phyloP scores from a whole-genome alignment of 129 eudicot species.

The Arctium lappa region DNA sequence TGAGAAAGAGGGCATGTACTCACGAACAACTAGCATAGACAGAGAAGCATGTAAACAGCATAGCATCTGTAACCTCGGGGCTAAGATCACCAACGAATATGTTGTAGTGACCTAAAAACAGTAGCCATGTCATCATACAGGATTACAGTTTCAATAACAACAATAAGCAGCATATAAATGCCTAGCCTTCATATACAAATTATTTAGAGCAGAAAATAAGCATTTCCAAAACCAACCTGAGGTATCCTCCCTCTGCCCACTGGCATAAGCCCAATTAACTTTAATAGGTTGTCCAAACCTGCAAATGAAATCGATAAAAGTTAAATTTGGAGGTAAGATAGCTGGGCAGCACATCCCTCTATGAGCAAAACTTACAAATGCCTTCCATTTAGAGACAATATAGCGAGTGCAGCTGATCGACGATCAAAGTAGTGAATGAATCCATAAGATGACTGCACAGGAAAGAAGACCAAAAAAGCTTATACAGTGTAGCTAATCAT shows the following conservation, averaged over 20 bases:
- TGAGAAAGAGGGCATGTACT: conserved; percentile 16
- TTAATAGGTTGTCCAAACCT: conserved; percentile 96
- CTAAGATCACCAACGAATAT: conserved; percentile 93
- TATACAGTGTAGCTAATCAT: neutral
- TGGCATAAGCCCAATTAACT: conserved; percentile 86
- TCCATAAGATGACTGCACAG: conserved; percentile 83
- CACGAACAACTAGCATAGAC: conserved; percentile 79
- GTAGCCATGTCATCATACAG: neutral
- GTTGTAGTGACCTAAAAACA: conserved; percentile 65
- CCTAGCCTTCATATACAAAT: neutral
- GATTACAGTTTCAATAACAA: neutral
- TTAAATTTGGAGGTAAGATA: neutral
- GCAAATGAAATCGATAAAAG: conserved; percentile 14
- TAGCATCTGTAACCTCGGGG: conserved; percentile 96
- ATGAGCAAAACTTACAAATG: conserved; percentile 58
- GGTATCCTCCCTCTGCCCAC: conserved; percentile 93
- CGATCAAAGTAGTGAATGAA: conserved; percentile 85
- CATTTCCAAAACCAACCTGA: conserved; percentile 47
- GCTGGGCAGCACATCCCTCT: neutral
- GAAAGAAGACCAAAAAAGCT: neutral
- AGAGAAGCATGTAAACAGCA: conserved; percentile 81
- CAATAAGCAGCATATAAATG: neutral
- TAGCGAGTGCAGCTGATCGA: conserved; percentile 87
- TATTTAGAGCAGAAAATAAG: neutral
- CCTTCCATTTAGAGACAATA: conserved; percentile 73